Conservation (phyloP, 495 filamentous ascomycete species). For the Tuber calosporum region DNA sequence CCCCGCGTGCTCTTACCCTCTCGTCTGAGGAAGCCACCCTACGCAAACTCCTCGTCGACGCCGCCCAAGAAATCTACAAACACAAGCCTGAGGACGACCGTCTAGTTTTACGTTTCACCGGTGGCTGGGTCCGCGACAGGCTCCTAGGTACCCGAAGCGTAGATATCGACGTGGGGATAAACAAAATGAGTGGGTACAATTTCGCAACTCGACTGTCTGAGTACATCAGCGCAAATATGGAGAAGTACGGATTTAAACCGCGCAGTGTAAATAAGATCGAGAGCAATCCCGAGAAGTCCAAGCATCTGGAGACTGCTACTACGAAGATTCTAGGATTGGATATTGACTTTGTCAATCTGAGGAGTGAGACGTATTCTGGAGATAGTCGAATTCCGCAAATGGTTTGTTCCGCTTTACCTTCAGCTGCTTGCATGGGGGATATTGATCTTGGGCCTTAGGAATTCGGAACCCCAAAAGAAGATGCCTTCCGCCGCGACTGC, state of each 20-base stretch:
- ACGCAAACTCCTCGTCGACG: conserved; percentile 32
- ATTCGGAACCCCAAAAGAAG: conserved; percentile 84
- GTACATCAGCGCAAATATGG: conserved; percentile 51
- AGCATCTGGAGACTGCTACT: conserved; percentile 90
- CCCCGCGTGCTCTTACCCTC: conserved; percentile 10
- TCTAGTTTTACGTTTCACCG: conserved; percentile 73
- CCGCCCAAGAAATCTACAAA: conserved; percentile 30
- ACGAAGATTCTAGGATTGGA: conserved; percentile 80
- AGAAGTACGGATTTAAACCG: conserved; percentile 44
- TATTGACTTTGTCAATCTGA: conserved; percentile 87
- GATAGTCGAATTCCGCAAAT: conserved; percentile 84
- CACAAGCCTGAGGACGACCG: background rate
- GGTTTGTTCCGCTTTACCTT: conserved; percentile 28
- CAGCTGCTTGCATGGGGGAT: background rate
- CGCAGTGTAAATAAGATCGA: conserved; percentile 65
- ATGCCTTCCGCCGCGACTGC: conserved; percentile 82
- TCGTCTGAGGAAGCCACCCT: conserved; percentile 20
- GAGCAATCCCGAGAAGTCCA: conserved; percentile 92
- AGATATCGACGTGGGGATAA: conserved; percentile 94
- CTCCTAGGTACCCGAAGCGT: conserved; percentile 70
- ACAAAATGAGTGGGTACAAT: conserved; percentile 82
- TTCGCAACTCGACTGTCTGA: conserved; percentile 60
- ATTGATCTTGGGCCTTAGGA: conserved; percentile 44
- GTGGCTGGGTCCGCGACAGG: conserved; percentile 99
- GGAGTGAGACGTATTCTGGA: conserved; percentile 80